Percentiles rank a stretch among this genome's conserved stretches.
Conservation (phyloP, 441 rosid species). For the Daphne laureola region DNA sequence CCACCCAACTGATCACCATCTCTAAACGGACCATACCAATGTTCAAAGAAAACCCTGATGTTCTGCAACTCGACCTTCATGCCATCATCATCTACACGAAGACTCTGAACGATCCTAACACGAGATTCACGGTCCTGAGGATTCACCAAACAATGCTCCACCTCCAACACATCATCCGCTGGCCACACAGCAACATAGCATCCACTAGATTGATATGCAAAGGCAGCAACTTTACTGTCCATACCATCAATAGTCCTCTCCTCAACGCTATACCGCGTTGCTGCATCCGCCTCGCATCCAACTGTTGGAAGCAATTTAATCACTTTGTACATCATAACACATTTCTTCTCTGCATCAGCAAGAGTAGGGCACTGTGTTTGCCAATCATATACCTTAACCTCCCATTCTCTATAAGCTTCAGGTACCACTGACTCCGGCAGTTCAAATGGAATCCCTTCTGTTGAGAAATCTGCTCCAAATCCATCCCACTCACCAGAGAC, state of each 20-base stretch:
- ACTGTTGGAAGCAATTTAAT: constrained; percentile 92
- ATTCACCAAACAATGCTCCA: constrained; percentile 76
- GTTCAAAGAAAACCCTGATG: constrained; percentile 63
- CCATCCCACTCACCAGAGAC: constrained; percentile 98
- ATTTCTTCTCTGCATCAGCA: constrained; percentile 37
- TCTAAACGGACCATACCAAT: constrained; percentile 84
- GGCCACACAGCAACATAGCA: constrained; percentile 72
- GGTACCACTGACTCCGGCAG: constrained; percentile 85
- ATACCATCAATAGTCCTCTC: constrained; percentile 36
- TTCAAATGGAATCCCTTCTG: constrained; percentile 56
- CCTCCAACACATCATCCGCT: constrained; percentile 30
- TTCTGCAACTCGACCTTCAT: constrained; percentile 29
- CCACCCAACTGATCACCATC: constrained; percentile 86
- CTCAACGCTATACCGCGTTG: constrained; percentile 56
- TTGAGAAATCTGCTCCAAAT: constrained; percentile 75
- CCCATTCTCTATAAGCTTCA: constrained; percentile 90
- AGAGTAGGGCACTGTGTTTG: constrained; percentile 94
- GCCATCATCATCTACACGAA: constrained; percentile 27
- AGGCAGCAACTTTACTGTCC: constrained; percentile 31
- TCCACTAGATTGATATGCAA: constrained; percentile 65
- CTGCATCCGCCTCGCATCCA: constrained; percentile 96
- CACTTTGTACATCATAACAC: constrained; percentile 38
- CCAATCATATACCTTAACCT: constrained; percentile 90
- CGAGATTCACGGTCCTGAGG: constrained; percentile 78
- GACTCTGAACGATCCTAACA: constrained; percentile 57